phyloP scores from a whole-genome alignment of 2,329 filamentous ascomycete species.

The Calonectria montana region DNA sequence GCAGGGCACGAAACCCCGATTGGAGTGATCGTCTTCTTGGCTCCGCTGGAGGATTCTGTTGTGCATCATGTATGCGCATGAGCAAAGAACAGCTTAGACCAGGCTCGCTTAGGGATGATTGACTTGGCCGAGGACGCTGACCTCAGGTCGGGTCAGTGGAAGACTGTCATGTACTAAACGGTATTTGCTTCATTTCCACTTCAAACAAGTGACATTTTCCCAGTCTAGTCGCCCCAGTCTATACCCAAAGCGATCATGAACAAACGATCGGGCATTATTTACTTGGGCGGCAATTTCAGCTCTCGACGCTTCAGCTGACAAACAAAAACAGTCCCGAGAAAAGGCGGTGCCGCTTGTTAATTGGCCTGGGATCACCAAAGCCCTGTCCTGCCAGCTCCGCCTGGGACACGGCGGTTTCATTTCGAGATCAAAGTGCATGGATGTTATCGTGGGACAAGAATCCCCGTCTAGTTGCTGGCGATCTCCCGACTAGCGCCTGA shows the following conservation, averaged over 20 bases:
- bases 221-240: background rate
- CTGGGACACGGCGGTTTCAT: conserved; percentile 35
- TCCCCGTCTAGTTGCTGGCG: conserved; percentile 24
- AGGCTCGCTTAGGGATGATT: background rate
- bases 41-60: background rate
- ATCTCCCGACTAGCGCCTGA: conserved; percentile 25
- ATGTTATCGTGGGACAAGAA: conserved; percentile 24
- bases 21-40: background rate
- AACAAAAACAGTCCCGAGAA: background rate
- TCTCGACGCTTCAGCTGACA: background rate
- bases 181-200: background rate
- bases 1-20: background rate
- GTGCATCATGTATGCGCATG: background rate
- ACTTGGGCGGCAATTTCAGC: background rate
- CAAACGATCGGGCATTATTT: background rate
- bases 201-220: background rate
- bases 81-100: background rate
- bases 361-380: conserved; percentile 2
- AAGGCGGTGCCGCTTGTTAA: background rate
- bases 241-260: background rate
- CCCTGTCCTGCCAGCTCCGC: background rate
- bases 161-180: background rate
- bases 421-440: conserved; percentile 23
- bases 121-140: background rate
- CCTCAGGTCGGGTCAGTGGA: background rate